phyloP scores from a whole-genome alignment of 768 basidiomycete species.

The Auriscalpium orientale region DNA sequence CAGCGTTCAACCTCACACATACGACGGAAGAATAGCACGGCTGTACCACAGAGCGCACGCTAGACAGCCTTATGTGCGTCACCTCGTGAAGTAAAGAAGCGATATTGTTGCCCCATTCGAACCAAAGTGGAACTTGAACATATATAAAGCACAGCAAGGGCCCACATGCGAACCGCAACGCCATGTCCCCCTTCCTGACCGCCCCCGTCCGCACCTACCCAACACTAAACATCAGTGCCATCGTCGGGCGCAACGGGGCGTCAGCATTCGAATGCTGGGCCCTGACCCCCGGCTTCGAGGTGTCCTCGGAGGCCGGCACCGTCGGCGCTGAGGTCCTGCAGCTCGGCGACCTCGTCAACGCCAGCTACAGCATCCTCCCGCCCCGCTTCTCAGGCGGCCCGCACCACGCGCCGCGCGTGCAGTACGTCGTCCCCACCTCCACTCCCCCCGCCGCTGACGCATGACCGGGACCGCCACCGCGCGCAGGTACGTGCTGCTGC shows the following conservation, averaged over 20 bases:
- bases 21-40: too few relatives aligned
- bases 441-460: background rate
- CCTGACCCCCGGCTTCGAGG: slow-evolving; percentile 17
- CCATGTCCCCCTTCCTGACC: too few relatives aligned
- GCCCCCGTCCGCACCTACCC: too few relatives aligned
- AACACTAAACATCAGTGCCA: slow-evolving; percentile 9
- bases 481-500: slow-evolving; percentile 18
- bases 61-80: too few relatives aligned
- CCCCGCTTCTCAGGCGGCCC: slow-evolving; percentile 46
- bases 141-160: too few relatives aligned
- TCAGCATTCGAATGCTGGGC: slow-evolving; percentile 23
- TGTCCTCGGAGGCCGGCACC: slow-evolving; percentile 19
- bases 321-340: slow-evolving; percentile 18
- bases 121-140: too few relatives aligned
- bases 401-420: slow-evolving; percentile 42
- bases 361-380: slow-evolving; percentile 23
- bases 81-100: too few relatives aligned
- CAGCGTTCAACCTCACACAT: too few relatives aligned
- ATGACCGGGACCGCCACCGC: background rate
- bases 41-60: too few relatives aligned
- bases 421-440: slow-evolving; percentile 11
- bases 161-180: too few relatives aligned
- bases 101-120: too few relatives aligned
- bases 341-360: slow-evolving; percentile 19
- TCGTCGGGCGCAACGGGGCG: slow-evolving; percentile 1